phyloP scores from a whole-genome alignment of 331 rosid genomes.

The Ulmus americana region DNA sequence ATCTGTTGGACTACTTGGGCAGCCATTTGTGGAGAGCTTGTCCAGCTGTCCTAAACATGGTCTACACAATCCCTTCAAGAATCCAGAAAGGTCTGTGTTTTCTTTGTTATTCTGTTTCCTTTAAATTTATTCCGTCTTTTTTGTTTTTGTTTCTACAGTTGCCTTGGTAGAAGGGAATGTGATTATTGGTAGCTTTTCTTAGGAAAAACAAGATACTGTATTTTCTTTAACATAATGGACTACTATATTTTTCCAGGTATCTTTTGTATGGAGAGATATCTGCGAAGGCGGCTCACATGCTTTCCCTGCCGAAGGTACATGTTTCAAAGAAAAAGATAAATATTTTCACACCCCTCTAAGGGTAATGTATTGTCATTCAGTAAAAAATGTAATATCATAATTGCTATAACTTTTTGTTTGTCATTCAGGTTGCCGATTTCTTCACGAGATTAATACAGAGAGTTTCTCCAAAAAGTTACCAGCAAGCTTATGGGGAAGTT shows the following conservation, averaged over 20 bases:
- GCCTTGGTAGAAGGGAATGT: neutral
- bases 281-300: slow-evolving; percentile 80
- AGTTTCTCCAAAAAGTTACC: slow-evolving; percentile 95
- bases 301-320: slow-evolving; percentile 72
- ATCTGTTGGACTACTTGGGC: slow-evolving; percentile 28
- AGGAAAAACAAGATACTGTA: neutral
- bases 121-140: neutral
- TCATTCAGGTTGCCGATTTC: slow-evolving; percentile 74
- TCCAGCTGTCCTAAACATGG: slow-evolving; percentile 88
- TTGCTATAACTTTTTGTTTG: slow-evolving; percentile 11
- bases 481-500: slow-evolving; percentile 82
- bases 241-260: slow-evolving; percentile 48
- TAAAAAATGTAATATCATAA: neutral
- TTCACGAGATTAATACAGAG: slow-evolving; percentile 88
- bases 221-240: neutral
- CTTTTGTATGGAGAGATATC: slow-evolving; percentile 75
- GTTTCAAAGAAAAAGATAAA: slow-evolving; percentile 7
- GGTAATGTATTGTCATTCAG: neutral
- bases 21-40: slow-evolving; percentile 88
- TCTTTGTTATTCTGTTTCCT: slow-evolving; percentile 6
- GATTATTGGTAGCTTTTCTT: slow-evolving; percentile 14
- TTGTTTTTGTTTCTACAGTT: neutral
- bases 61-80: slow-evolving; percentile 86
- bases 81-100: slow-evolving; percentile 70
- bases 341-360: neutral